Base-by-base conservation (phyloP, 2,329 filamentous ascomycete genomes). In the Calonectria multiphialidica region DNA sequence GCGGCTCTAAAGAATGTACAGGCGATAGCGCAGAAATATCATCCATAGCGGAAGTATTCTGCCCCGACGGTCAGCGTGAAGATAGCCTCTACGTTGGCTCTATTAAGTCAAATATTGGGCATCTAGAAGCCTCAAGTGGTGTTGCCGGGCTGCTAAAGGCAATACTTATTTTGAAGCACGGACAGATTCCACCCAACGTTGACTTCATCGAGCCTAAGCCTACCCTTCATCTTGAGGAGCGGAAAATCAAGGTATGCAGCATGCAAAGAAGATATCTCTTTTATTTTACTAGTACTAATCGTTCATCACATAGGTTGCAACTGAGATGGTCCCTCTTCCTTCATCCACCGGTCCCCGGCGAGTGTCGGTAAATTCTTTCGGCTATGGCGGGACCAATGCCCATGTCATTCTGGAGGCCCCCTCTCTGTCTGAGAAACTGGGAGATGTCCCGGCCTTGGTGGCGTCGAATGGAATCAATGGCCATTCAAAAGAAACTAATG, bases 341-440 rank as follows among this genome's bases (percentile, higher is more conserved):
- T 47, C 59, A 7, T 35, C 69, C 10, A 53, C 12, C 44, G 57
- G 63, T 13, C 63, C 59, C 15, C 49, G 68, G 5, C 68, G 73
- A 21, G 73, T 70, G 28, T 73, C 71, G 16, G 66, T 75, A 37
- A 71, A 75, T 6, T 67, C 62, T 10, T 75, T 73, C 4, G 73
- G 73, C 25, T 75, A 71, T 13, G 73, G 73, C 15, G 73, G 73
- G 8, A 71, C 73, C 25, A 75, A 75, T n/a, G 71, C 49, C n/a
- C 73, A 75, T 28, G 71, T 73, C 6, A 75, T 75, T 21, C 21
- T 75, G n/a, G 73, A 75, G 25, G 71, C 73, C 21, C 68, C 71
- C 10, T 21, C 49, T 9, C 40, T 35, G 9, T 13, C 18, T 1
- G 47, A 61, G 15, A 50, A 61, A 18, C 18, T 9, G 3, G 35